Conservation (phyloP, 73 alveolate species). For the Stentor roeselii region DNA sequence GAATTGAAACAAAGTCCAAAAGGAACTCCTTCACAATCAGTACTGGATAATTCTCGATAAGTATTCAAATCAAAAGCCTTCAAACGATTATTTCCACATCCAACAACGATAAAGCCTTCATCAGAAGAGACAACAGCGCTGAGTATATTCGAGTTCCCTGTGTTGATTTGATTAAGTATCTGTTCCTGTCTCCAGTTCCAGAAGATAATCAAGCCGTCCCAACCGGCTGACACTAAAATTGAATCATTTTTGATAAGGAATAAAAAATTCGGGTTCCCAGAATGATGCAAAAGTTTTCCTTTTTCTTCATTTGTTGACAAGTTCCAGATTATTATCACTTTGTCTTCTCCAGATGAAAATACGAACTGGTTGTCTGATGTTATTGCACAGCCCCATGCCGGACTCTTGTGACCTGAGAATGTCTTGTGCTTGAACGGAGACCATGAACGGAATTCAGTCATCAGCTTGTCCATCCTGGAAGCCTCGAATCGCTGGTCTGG, state of each 20-base stretch:
- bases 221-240: not conserved
- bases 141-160: conserved; percentile 2
- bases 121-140: too few species aligned
- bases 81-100: too few species aligned
- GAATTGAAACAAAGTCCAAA: too few species aligned
- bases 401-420: not conserved
- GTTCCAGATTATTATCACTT: not conserved
- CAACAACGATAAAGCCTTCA: too few species aligned
- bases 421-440: not conserved
- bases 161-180: not conserved
- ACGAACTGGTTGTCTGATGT: not conserved
- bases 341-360: not conserved
- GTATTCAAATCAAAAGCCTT: too few species aligned
- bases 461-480: not conserved
- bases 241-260: not conserved
- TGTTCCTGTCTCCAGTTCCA: not conserved
- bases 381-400: conserved; percentile 1
- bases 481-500: too few species aligned
- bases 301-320: not conserved
- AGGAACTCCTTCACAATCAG: too few species aligned
- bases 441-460: not conserved
- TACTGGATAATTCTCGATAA: too few species aligned
- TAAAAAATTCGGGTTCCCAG: not conserved
- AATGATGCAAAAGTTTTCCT: not conserved
- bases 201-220: not conserved